Evolutionary conservation across 306 rosid genomes (phyloP).

Genomic region (Erythrophleum fordii): DNA sequence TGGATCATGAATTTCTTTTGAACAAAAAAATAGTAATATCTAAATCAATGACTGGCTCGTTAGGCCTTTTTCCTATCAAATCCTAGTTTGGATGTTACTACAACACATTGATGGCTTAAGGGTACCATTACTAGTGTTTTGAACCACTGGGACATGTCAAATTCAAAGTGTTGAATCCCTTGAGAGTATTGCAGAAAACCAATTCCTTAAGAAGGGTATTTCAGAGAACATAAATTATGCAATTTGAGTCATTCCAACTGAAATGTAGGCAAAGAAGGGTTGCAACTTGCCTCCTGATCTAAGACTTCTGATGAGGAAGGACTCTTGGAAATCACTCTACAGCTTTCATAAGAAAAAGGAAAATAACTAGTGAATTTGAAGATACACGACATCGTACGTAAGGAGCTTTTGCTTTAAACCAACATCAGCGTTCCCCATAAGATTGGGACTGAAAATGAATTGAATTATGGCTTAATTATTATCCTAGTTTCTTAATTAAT

Average conservation of each 20-base stretch:
- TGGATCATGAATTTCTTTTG: too few relatives aligned
- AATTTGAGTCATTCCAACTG: neutral
- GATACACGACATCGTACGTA: slow-evolving; percentile 3
- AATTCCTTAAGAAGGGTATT: neutral
- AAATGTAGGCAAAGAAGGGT: neutral
- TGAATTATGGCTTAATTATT: too few relatives aligned
- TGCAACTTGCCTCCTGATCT: neutral
- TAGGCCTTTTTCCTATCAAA: too few relatives aligned
- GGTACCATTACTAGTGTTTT: too few relatives aligned
- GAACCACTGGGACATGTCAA: too few relatives aligned
- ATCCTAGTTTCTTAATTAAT: too few relatives aligned
- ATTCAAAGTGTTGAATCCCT: too few relatives aligned
- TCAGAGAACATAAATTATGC: neutral
- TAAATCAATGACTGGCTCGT: too few relatives aligned
- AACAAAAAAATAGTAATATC: too few relatives aligned
- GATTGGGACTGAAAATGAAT: neutral
- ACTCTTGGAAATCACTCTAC: neutral
- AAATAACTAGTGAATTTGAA: neutral
- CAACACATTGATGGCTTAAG: too few relatives aligned
- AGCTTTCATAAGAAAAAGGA: neutral
- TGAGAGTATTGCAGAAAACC: too few relatives aligned
- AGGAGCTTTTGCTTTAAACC: neutral
- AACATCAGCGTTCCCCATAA: neutral
- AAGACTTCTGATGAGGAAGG: neutral
- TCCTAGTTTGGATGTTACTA: too few relatives aligned